Conservation (phyloP, 208 protist species). For the Trypanosoma rangeli region DNA sequence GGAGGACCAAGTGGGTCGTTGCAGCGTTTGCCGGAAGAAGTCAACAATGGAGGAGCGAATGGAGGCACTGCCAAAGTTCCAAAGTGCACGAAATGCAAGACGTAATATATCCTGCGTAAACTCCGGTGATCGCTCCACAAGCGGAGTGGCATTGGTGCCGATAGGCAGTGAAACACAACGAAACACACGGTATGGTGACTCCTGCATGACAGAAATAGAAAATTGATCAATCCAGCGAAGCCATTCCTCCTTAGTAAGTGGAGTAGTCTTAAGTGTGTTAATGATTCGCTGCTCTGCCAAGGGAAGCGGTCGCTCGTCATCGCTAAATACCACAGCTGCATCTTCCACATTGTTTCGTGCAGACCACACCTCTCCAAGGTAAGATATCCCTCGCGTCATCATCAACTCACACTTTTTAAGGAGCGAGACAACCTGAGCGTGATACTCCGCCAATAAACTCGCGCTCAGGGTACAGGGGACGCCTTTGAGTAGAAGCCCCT, state of each 20-base stretch:
- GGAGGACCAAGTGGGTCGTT: constrained; percentile 51
- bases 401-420: constrained; percentile 65
- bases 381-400: constrained; percentile 48
- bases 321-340: constrained; percentile 19
- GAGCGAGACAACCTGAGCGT: constrained; percentile 46
- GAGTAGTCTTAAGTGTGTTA: constrained; percentile 47
- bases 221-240: constrained; percentile 76
- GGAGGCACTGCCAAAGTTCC: constrained; percentile 63
- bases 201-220: constrained; percentile 59
- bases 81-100: constrained; percentile 76
- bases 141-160: constrained; percentile 59
- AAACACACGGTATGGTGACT: constrained; percentile 86
- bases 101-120: constrained; percentile 68
- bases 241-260: constrained; percentile 81
- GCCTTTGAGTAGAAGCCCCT: constrained; percentile 50
- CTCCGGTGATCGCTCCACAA: constrained; percentile 62
- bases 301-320: constrained; percentile 50
- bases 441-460: constrained; percentile 34
- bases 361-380: constrained; percentile 61
- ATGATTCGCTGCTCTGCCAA: constrained; percentile 71
- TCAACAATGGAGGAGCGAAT: constrained; percentile 63
- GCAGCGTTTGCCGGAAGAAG: constrained; percentile 62
- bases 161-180: constrained; percentile 70
- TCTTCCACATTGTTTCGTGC: constrained; percentile 50
- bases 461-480: constrained; percentile 41